phyloP scores from a whole-genome alignment of 139 green algal species.

The Ettlia oleoabundans region DNA sequence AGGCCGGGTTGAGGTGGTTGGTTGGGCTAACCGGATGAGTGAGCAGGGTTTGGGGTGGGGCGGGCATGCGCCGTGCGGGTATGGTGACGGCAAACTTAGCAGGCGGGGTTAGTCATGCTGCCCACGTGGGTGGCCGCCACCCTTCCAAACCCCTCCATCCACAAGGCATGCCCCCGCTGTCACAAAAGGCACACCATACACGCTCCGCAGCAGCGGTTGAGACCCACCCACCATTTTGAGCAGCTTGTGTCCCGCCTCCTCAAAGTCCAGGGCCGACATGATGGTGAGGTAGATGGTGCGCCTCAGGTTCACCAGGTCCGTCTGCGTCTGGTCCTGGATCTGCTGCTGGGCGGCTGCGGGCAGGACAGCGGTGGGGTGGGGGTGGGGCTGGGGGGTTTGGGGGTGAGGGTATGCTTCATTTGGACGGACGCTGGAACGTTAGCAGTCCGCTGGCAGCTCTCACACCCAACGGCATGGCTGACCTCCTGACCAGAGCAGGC shows the following conservation, averaged over 20 bases:
- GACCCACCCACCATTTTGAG: conserved; percentile 85
- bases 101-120: neutral
- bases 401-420: neutral
- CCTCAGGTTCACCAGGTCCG: conserved; percentile 96
- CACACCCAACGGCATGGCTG: no score
- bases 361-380: no score
- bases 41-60: no score
- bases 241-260: conserved; percentile 99
- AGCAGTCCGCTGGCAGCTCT: no score
- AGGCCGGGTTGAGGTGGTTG: no score
- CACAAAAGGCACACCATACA: neutral
- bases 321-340: conserved; percentile 82
- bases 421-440: neutral
- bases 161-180: neutral
- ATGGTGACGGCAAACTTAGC: no score
- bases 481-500: neutral
- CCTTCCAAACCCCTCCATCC: neutral
- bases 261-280: conserved; percentile 97
- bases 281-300: conserved; percentile 99
- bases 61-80: no score
- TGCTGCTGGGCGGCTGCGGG: conserved; percentile 16
- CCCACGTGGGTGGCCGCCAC: neutral
- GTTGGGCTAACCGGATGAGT: no score
- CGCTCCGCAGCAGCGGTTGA: neutral
- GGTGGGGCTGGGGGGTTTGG: neutral